Percentiles rank a stretch among this genome's conserved stretches.
phyloP scores from a whole-genome alignment of 352 stramenopile genomes.

The Pilasporangium apinafurcum region DNA sequence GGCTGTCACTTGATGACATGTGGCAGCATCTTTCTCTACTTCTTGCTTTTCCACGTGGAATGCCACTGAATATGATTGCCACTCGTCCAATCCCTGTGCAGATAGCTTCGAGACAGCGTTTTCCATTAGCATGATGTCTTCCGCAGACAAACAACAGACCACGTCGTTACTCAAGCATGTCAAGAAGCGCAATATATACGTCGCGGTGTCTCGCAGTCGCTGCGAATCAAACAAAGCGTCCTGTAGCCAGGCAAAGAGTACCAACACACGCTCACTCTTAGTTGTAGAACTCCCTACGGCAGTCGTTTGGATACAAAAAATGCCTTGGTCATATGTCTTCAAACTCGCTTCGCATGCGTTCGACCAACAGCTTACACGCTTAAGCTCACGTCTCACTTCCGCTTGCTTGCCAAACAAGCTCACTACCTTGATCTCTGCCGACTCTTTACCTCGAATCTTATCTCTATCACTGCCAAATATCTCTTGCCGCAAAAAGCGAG shows the following conservation, averaged over 20 bases:
- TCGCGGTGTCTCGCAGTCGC: constrained; percentile 48
- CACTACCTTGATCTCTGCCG: constrained; percentile 20
- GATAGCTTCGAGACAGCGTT: neutral
- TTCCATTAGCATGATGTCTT: constrained; percentile 2
- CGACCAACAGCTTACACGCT: constrained; percentile 31
- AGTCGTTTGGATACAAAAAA: constrained; percentile 34
- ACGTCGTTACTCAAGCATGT: constrained; percentile 6
- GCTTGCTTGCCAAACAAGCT: constrained; percentile 58
- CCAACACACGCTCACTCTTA: constrained; percentile 7
- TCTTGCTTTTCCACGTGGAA: constrained; percentile 8
- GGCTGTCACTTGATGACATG: neutral
- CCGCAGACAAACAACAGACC: constrained; percentile 8
- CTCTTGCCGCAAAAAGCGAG: constrained; percentile 43
- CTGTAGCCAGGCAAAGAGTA: constrained; percentile 61
- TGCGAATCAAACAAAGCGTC: constrained; percentile 30
- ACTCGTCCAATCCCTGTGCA: neutral
- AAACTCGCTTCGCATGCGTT: constrained; percentile 28
- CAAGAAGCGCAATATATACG: constrained; percentile 60
- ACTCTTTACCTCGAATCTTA: no score
- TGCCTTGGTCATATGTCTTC: constrained; percentile 31
- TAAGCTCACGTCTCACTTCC: constrained; percentile 35
- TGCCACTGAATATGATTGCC: constrained; percentile 10
- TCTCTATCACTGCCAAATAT: constrained; percentile 29
- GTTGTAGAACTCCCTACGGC: neutral
- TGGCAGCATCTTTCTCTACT: constrained; percentile 5